These are phyloP conservation scores for Davidsoniella eucalypti DNA, from an alignment of 2,329 filamentous ascomycete genomes.

Conservation along the genomic window DNA sequence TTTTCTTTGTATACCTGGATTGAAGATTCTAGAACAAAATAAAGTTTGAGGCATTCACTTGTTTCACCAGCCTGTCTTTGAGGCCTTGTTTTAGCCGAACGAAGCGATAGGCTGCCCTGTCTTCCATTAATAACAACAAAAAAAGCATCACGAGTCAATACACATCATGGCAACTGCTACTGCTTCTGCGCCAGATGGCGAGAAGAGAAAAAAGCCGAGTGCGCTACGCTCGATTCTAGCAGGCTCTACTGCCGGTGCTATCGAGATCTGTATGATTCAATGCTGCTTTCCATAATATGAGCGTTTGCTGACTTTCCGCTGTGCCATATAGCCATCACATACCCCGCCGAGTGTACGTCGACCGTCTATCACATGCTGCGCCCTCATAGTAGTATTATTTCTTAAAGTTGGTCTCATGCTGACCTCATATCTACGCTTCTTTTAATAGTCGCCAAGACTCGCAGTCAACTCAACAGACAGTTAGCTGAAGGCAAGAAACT, in stretches of 20 bases:
- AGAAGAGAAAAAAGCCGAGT: slow-evolving; percentile 41
- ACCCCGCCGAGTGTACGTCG: slow-evolving; percentile 72
- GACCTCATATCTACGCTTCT: slow-evolving; percentile 7
- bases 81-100: too few species aligned
- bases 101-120: too few species aligned
- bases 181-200: neutral
- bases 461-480: slow-evolving; percentile 79
- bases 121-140: neutral
- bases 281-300: neutral
- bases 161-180: neutral
- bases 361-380: neutral
- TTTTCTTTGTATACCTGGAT: too few species aligned
- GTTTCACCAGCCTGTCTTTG: too few species aligned
- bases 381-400: slow-evolving; percentile 1
- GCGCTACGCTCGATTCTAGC: slow-evolving; percentile 79
- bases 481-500: slow-evolving; percentile 71
- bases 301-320: slow-evolving; percentile 1
- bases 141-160: neutral
- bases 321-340: slow-evolving; percentile 53
- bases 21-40: too few species aligned
- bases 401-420: neutral
- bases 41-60: too few species aligned
- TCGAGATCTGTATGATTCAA: slow-evolving; percentile 58
- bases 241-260: slow-evolving; percentile 79
- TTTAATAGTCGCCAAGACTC: slow-evolving; percentile 68